phyloP scores from a whole-genome alignment of 176 grass and related monocot genomes.

The Otatea glauca region DNA sequence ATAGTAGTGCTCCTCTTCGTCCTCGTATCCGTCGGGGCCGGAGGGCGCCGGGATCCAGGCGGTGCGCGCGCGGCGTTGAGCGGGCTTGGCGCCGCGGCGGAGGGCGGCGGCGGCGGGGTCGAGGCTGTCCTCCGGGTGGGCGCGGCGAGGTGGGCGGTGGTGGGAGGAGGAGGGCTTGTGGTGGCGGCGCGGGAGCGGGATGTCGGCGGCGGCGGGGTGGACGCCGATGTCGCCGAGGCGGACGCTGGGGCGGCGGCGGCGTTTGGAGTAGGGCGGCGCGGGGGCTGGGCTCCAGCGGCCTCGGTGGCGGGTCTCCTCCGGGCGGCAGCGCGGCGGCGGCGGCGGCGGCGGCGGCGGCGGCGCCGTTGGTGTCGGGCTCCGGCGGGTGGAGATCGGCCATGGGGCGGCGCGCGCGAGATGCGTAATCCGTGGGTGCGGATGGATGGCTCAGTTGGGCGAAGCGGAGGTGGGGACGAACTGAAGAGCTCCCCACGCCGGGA shows the following conservation, averaged over 20 bases:
- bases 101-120: constrained; percentile 27
- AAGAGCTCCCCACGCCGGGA: too few species aligned
- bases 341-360: neutral
- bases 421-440: constrained; percentile 47
- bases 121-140: constrained; percentile 50
- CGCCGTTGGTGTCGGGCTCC: constrained; percentile 50
- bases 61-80: constrained; percentile 42
- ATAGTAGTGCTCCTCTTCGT: constrained; percentile 60
- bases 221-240: constrained; percentile 88
- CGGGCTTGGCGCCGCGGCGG: constrained; percentile 43
- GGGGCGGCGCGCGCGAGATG: constrained; percentile 49
- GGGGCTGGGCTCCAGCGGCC: neutral
- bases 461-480: constrained; percentile 21
- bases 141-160: constrained; percentile 41
- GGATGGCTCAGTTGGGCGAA: neutral
- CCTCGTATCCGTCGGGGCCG: constrained; percentile 34
- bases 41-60: constrained; percentile 35
- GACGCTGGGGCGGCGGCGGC: constrained; percentile 89
- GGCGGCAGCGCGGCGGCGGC: neutral
- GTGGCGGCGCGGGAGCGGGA: constrained; percentile 55
- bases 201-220: constrained; percentile 49
- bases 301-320: neutral
- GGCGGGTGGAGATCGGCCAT: constrained; percentile 69
- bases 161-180: constrained; percentile 44
- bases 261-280: constrained; percentile 60